A percentile compares a stretch with the other conserved stretches of the same genome.
phyloP scores from a whole-genome alignment of 2,329 filamentous ascomycete species.

The Immersiporthe knoxdaviesiana region DNA sequence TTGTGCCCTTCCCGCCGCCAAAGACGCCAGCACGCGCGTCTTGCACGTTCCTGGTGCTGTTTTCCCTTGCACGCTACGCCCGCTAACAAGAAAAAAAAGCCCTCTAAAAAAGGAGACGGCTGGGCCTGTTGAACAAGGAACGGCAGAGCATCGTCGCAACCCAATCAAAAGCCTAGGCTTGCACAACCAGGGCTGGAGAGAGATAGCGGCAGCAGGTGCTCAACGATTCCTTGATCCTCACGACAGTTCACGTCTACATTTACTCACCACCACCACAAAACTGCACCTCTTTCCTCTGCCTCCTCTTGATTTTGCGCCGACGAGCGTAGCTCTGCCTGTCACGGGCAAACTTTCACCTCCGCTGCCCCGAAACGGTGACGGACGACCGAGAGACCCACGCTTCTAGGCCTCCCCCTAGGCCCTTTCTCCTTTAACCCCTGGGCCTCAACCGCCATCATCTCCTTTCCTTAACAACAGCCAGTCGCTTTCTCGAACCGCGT shows the following conservation, averaged over 20 bases:
- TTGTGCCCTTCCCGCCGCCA: background rate
- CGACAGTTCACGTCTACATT: background rate
- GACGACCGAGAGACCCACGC: constrained; percentile 30
- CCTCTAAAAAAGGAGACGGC: constrained; percentile 8
- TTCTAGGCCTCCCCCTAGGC: constrained; percentile 24
- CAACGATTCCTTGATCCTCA: background rate
- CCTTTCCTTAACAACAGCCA: constrained; percentile 21
- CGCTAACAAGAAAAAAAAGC: background rate
- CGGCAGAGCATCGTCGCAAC: background rate
- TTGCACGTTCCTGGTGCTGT: constrained; percentile 13
- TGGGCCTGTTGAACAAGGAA: constrained; percentile 7
- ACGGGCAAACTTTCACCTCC: constrained; percentile 23
- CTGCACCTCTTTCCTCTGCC: background rate
- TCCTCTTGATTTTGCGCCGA: background rate
- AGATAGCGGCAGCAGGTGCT: background rate
- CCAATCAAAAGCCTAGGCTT: constrained; percentile 1
- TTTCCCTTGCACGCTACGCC: constrained; percentile 8
- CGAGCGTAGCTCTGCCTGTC: constrained; percentile 14
- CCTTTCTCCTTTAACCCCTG: constrained; percentile 26
- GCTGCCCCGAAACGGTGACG: constrained; percentile 27
- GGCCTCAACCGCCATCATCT: constrained; percentile 25
- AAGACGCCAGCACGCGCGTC: constrained; percentile 4
- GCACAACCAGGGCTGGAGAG: constrained; percentile 4
- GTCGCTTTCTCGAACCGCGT: constrained; percentile 16
- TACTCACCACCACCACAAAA: background rate